Evolutionary conservation across 2,329 filamentous ascomycete genomes (phyloP).

Genomic region (Clarireedia hainanense): DNA sequence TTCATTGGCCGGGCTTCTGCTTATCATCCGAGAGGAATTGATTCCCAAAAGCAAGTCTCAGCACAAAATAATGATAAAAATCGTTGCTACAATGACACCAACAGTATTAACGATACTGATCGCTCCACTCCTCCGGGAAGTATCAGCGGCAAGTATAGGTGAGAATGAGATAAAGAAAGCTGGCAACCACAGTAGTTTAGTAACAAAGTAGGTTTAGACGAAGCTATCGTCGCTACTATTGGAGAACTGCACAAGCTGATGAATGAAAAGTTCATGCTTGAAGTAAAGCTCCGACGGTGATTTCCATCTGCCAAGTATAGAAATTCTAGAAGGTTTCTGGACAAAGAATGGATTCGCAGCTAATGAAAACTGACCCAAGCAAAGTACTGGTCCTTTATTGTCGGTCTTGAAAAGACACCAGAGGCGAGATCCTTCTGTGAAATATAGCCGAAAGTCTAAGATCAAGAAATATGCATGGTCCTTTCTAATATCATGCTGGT

Average conservation of each 20-base stretch:
- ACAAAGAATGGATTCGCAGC: background rate
- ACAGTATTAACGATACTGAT: background rate
- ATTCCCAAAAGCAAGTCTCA: background rate
- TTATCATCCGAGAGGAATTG: background rate
- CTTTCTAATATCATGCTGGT: too few species aligned
- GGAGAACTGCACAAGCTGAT: too few species aligned
- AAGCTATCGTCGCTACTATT: too few species aligned
- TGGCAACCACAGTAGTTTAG: too few species aligned
- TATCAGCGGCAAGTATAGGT: background rate
- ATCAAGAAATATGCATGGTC: too few species aligned
- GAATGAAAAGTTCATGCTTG: background rate
- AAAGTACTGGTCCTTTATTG: background rate
- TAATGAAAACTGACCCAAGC: background rate
- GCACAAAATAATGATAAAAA: background rate
- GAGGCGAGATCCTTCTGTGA: too few species aligned
- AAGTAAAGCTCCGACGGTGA: too few species aligned
- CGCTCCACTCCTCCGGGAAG: background rate
- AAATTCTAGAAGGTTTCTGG: background rate
- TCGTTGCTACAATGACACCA: background rate
- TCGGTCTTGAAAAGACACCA: too few species aligned
- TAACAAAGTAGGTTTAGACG: too few species aligned
- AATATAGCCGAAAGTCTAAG: too few species aligned
- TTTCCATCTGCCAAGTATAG: background rate
- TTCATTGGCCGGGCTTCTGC: background rate
- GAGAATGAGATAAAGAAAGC: slow-evolving; percentile 3